Base-by-base conservation (phyloP, 495 filamentous ascomycete species). In the Rhypophila decipiens region DNA sequence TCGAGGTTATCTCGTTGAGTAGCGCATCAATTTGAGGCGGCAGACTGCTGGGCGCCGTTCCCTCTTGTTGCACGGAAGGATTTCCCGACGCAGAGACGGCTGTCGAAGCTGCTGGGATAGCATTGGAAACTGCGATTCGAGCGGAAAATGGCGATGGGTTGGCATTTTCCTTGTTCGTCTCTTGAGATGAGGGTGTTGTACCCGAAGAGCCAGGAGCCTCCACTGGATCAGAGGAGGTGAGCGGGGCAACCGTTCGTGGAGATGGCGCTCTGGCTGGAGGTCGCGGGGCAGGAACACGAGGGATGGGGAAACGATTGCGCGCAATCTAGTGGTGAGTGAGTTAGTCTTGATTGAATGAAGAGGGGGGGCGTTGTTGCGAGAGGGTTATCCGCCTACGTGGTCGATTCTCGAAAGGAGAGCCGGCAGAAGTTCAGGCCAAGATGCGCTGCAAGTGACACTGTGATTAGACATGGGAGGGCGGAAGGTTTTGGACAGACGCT, bases 21-120 rank as follows among this genome's bases (percentile, higher is more conserved):
- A 87, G 77, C 21, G 75, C 67, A 34, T 76, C 65, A 34, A 88
- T 74, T 38, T 80, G 79, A 3, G 76, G 71, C 9, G 87, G 87
- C 12, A 95, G 72, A 4, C 68, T 45, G 9, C 60, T 46, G 13
- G 56, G 24, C 31, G 47, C n/a, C n/a, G n/a, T n/a, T n/a, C n/a
- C n/a, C n/a, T n/a, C n/a, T n/a, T n/a, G n/a, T n/a, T n/a, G n/a
- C n/a, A n/a, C n/a, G n/a, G 35, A 2, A 48, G 42, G 18, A 54
- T 11, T 11, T 55, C 42, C 7, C 29, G 63, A 40, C 18, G 50
- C 45, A 11, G 53, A 34, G 17, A 27, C 33, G 17, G 23, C 29
- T 41, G 42, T 24, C 27, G 52, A 22, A 27, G 54, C 46, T n/a
- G 61, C 52, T 19, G 54, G 20, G 2, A 55, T 34, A 18, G 59